Evolutionary conservation across 2,329 filamentous ascomycete genomes (phyloP).

Genomic region (Clarireedia homoeocarpa): DNA sequence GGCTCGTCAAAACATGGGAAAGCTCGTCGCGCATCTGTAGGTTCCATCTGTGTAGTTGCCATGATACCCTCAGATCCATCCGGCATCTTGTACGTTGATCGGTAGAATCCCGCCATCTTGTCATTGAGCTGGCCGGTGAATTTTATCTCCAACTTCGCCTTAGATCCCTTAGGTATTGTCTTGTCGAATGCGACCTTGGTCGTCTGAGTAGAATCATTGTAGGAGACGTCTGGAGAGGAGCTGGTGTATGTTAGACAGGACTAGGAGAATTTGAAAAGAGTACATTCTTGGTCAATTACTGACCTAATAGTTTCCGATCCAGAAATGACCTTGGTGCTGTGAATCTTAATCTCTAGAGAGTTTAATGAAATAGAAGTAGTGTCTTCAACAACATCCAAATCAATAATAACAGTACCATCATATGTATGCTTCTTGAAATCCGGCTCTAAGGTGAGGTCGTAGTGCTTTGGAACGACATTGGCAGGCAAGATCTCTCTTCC

Average conservation of each 20-base stretch:
- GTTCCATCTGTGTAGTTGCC: constrained; percentile 92
- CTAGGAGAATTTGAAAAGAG: constrained; percentile 7
- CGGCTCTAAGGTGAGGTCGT: constrained; percentile 85
- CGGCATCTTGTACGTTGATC: constrained; percentile 80
- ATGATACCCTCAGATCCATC: constrained; percentile 75
- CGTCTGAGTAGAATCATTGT: constrained; percentile 73
- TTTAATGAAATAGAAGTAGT: constrained; percentile 82
- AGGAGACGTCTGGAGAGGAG: constrained; percentile 58
- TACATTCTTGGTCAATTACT: constrained; percentile 14
- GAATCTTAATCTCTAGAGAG: constrained; percentile 77
- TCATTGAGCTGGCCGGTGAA: constrained; percentile 80
- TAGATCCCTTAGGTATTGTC: constrained; percentile 63
- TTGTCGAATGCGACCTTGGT: constrained; percentile 75
- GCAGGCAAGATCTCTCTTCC: constrained; percentile 80
- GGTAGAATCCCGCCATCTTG: constrained; percentile 97
- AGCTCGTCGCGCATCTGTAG: constrained; percentile 83
- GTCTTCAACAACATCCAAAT: constrained; percentile 79
- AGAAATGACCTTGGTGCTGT: constrained; percentile 60
- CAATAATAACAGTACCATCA: constrained; percentile 75
- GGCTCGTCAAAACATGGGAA: constrained; percentile 98
- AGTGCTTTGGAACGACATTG: constrained; percentile 88
- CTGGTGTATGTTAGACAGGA: constrained; percentile 34
- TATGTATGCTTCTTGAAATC: constrained; percentile 84
- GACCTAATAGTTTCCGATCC: constrained; percentile 46
- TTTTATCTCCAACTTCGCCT: constrained; percentile 68